Base-by-base conservation (phyloP, 495 filamentous ascomycete species). In the Halenospora varia region DNA sequence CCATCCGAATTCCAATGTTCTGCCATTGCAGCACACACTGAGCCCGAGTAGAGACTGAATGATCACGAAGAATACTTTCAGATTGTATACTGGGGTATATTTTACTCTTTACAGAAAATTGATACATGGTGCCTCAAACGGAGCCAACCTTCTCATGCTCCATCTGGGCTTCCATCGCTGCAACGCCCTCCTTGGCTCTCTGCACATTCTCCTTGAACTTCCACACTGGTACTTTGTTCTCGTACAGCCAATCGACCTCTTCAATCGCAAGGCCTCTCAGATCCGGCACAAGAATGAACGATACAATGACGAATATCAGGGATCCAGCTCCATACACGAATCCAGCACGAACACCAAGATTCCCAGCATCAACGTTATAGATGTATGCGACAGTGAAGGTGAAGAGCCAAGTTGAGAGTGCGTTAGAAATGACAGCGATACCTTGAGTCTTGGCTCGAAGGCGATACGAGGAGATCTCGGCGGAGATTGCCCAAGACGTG, bases 201-300 rank as follows among this genome's bases (percentile, higher is more conserved):
- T 87, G 84, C 35, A 79, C 62, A 0, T 85, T 84, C 18, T 66
- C 68, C 2, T 76, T 75, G 59, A 90, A 88, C 65, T 88, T 84
- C 54, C 87, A 73, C 2, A 86, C 85, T 56, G 75, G 80, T 20
- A 87, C 72, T 3, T 74, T 69, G 42, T 78, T 71, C 70, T 88
- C 79, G 64, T 90, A 91, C 24, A 90, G 74, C 40, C 87, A 51
- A 62, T 90, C 87, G 48, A 90, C 68, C 68, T 91, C 86, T 10
- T 84, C 86, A 62, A 86, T 89, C 0, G 85, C 80, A 26, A 85
- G 80, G 17, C 86, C 87, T 2, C 73, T 71, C 0, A 86, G 85
- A 61, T 91, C 88, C 0, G 88, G 88, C 0, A 91, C 78, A 10
- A 87, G 80, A 75, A 89, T 72, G 52, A 57, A 77, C 2, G 65